Percentiles rank a stretch among this genome's conserved stretches.
phyloP scores from a whole-genome alignment of 179 eudicot genomes.

The Drosera spatulata region DNA sequence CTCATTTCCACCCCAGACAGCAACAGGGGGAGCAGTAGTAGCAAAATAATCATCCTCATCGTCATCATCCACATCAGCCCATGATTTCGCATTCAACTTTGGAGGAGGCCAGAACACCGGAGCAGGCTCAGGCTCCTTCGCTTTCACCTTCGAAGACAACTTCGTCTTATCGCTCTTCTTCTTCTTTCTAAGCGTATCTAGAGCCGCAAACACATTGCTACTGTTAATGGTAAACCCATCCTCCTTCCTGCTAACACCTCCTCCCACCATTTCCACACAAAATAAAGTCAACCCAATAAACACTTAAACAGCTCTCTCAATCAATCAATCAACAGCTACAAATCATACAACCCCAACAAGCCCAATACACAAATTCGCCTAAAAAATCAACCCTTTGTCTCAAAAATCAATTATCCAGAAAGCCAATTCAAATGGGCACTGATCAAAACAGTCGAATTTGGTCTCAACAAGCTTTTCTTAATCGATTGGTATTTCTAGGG shows the following conservation, averaged over 20 bases:
- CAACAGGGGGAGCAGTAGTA: constrained; percentile 65
- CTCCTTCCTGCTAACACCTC: constrained; percentile 28
- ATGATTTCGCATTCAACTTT: constrained; percentile 55
- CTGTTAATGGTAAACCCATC: constrained; percentile 21
- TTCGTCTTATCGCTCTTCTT: constrained; percentile 50
- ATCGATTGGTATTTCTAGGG: no score
- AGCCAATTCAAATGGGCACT: no score
- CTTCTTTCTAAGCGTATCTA: constrained; percentile 55
- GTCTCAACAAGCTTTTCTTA: no score
- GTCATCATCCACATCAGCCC: constrained; percentile 45
- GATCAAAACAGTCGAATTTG: no score
- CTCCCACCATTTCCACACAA: constrained; percentile 24
- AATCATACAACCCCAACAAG: no score
- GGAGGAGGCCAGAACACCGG: constrained; percentile 75
- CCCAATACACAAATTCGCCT: no score
- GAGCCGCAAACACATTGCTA: constrained; percentile 55
- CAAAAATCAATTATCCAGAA: no score
- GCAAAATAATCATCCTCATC: constrained; percentile 81
- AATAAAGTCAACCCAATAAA: background rate
- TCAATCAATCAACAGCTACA: no score
- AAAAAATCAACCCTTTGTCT: no score
- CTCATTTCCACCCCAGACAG: constrained; percentile 40
- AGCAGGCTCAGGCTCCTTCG: constrained; percentile 27
- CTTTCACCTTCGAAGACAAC: constrained; percentile 20
- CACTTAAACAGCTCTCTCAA: no score